These are phyloP conservation scores for Aspergillus tamarii DNA, from an alignment of 2,329 filamentous ascomycete species.

Conservation along the genomic window DNA sequence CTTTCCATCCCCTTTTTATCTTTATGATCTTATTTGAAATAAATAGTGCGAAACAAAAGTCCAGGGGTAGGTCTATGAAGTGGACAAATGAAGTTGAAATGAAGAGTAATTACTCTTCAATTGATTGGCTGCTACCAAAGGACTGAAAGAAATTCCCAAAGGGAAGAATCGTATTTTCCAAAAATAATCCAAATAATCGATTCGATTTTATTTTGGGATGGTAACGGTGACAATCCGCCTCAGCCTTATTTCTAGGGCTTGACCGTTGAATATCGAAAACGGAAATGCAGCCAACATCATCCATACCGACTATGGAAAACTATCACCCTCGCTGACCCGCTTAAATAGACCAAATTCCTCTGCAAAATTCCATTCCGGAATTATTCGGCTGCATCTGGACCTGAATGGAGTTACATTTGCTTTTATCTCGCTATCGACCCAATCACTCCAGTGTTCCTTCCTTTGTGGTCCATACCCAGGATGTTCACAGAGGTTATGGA, in stretches of 20 bases:
- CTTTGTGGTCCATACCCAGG: slow-evolving; percentile 2
- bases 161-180: slow-evolving; percentile 10
- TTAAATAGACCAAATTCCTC: background rate
- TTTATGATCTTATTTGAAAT: background rate
- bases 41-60: too few species aligned
- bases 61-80: background rate
- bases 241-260: background rate
- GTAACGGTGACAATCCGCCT: slow-evolving; percentile 16
- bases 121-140: too few species aligned
- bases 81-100: background rate
- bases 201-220: background rate
- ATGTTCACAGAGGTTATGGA: background rate
- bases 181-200: background rate
- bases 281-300: slow-evolving; percentile 21
- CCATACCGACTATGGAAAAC: slow-evolving; percentile 3
- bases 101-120: background rate
- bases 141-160: background rate
- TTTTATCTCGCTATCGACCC: background rate
- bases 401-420: slow-evolving; percentile 6
- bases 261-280: slow-evolving; percentile 22
- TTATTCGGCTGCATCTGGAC: slow-evolving; percentile 15
- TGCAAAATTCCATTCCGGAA: slow-evolving; percentile 4
- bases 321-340: background rate
- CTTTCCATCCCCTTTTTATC: background rate
- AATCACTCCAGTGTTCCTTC: slow-evolving; percentile 17